phyloP scores from a whole-genome alignment of 2,329 filamentous ascomycete species.

The Dryadomyces quercivorus region DNA sequence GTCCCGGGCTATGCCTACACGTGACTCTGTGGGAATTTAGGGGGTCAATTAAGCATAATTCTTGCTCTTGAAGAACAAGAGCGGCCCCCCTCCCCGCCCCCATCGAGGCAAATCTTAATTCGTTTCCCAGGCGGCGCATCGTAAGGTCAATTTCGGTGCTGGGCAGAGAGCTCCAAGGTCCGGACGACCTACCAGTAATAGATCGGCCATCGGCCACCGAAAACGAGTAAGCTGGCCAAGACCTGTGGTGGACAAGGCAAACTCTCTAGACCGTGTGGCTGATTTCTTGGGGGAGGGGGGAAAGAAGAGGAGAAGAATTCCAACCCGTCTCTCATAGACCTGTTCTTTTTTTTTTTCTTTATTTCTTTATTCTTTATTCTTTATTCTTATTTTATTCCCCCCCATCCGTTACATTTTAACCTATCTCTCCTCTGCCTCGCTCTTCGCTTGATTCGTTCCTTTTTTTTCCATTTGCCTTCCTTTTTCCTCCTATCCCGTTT shows the following conservation, averaged over 20 bases:
- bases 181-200: too few relatives aligned
- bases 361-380: not conserved
- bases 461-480: not conserved
- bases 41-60: not conserved
- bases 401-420: not conserved
- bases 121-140: not conserved
- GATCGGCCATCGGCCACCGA: too few relatives aligned
- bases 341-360: not conserved
- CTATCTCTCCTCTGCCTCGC: not conserved
- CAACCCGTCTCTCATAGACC: not conserved
- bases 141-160: not conserved
- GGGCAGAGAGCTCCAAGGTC: too few relatives aligned
- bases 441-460: not conserved
- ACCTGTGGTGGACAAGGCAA: too few relatives aligned
- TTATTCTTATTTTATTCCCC: not conserved
- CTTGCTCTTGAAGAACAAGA: not conserved
- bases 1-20: not conserved
- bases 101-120: not conserved
- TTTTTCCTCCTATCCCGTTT: not conserved
- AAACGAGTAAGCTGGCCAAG: too few relatives aligned
- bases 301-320: not conserved
- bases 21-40: not conserved
- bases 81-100: too few relatives aligned
- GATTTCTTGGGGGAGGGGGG: not conserved
- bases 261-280: not conserved